Evolutionary conservation across 768 basidiomycete genomes (phyloP).

Genomic region (Suillus clintonianus): DNA sequence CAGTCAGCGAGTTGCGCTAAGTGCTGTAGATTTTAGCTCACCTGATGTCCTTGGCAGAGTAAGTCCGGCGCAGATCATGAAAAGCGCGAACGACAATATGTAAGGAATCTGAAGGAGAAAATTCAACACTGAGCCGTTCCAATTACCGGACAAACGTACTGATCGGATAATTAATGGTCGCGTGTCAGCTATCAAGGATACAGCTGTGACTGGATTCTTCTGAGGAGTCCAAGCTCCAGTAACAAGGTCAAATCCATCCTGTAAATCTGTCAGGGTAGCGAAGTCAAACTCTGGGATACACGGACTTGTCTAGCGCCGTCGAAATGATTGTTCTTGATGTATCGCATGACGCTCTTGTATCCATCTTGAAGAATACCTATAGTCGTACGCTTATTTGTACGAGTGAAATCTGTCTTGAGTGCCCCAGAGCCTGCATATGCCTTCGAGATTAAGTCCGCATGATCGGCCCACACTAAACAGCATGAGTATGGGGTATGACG

Average conservation of each 20-base stretch:
- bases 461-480: slow-evolving; percentile 91
- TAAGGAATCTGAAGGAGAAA: slow-evolving; percentile 70
- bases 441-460: slow-evolving; percentile 85
- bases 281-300: not conserved
- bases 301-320: slow-evolving; percentile 88
- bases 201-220: slow-evolving; percentile 65
- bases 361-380: slow-evolving; percentile 85
- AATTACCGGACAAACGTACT: slow-evolving; percentile 46
- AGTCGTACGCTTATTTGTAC: slow-evolving; percentile 86
- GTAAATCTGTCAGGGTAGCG: slow-evolving; percentile 6
- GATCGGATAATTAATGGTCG: slow-evolving; percentile 84
- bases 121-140: slow-evolving; percentile 6
- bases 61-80: slow-evolving; percentile 86
- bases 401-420: slow-evolving; percentile 94
- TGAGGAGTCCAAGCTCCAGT: slow-evolving; percentile 91
- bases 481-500: slow-evolving; percentile 10
- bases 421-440: slow-evolving; percentile 97
- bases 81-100: slow-evolving; percentile 73
- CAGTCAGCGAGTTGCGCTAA: slow-evolving; percentile 4
- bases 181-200: slow-evolving; percentile 74
- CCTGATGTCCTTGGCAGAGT: slow-evolving; percentile 87
- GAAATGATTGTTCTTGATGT: slow-evolving; percentile 95
- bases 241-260: slow-evolving; percentile 95
- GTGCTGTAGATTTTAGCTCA: slow-evolving; percentile 39
- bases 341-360: slow-evolving; percentile 79